Evolutionary conservation across 768 basidiomycete genomes (phyloP), one percentile per base, ranked within the genome.

Genomic region (Tylopilus intermedius): DNA sequence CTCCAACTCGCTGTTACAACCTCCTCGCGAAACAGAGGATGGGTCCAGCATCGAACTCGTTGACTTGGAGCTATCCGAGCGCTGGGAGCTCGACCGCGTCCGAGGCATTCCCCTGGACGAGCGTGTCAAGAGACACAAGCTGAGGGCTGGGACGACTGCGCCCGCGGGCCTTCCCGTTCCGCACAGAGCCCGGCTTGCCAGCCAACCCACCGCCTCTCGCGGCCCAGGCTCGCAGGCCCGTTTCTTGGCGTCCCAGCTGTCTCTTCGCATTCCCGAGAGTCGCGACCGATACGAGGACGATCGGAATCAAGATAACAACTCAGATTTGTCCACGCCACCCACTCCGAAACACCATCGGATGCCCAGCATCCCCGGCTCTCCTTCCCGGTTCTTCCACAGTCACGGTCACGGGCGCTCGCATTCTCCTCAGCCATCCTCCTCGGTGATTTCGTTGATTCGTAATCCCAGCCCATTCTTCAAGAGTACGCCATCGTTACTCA

Each of bases 11-110:
- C 21, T 58, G 27, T n/a, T 62, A 45, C 53, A 51, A 37, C 55
- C 47, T 56, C 62, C 59, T 37, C 51, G 22, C n/a, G 77, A 76
- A 50, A 1, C 35, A 10, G 78, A 78, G 35, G 81, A 82, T 50
- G 66, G 71, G 5, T 79, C 78, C 30, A 69, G 68, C 57, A 67
- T 83, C 48, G 81, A 80, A 59, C 74, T 84, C 38, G 73, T 84
- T 41, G 78, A 79, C 35, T 57, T 74, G 49, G 76, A 76, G 52
- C 76, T 59, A 43, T 72, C 47, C 66, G 71, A 57, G 67, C 71
- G 56, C 42, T 76, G 75, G 75, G 74, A 76, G 40, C 71, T 72
- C 22, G 76, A 79, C 51, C 72, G 76, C 33, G 66, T 71, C 40
- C 65, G 68, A 37, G 78, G 77, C 4, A 56, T 76, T 9, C 67